These are phyloP conservation scores for Rubia peregrina DNA, from an alignment of 305 asterid genomes.

Conservation along the genomic window DNA sequence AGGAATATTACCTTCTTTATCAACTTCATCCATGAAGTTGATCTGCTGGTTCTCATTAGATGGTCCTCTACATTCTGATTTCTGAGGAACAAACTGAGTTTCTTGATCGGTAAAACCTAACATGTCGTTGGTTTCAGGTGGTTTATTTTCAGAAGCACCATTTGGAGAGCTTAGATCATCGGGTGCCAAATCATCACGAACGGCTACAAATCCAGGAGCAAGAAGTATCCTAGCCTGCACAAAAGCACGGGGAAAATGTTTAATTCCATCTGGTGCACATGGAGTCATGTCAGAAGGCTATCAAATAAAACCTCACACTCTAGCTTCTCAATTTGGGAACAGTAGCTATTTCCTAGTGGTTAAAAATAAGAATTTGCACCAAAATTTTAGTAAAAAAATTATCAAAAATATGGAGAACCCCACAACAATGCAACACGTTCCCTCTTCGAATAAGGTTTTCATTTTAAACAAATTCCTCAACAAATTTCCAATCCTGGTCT, in stretches of 20 bases:
- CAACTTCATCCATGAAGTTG: slow-evolving; percentile 38
- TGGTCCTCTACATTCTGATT: slow-evolving; percentile 24
- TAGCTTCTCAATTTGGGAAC: not conserved
- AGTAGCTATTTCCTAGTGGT: not conserved
- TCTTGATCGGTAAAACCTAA: slow-evolving; percentile 18
- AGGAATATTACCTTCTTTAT: slow-evolving; percentile 49
- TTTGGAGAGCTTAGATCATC: slow-evolving; percentile 29
- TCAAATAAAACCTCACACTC: not conserved
- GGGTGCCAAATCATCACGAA: slow-evolving; percentile 30
- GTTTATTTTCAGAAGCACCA: slow-evolving; percentile 22
- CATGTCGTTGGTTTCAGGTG: slow-evolving; percentile 23
- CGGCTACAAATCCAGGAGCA: slow-evolving; percentile 44
- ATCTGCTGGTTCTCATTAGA: slow-evolving; percentile 27
- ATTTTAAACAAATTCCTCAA: not conserved
- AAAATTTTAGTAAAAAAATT: not conserved
- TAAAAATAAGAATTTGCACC: not conserved
- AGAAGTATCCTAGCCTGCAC: slow-evolving; percentile 86
- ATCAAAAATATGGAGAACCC: not conserved
- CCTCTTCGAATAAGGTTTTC: not conserved
- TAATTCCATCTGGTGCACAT: not conserved
- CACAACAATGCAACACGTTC: not conserved
- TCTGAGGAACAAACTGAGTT: slow-evolving; percentile 23
- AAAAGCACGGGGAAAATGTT: slow-evolving; percentile 6
- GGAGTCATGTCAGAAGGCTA: not conserved
- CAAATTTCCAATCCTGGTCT: not conserved